Percentiles rank a stretch among this genome's conserved stretches.
These are phyloP conservation scores for Heliamphora exappendiculata DNA, from an alignment of 148 eudicot genomes.

Conservation along the genomic window DNA sequence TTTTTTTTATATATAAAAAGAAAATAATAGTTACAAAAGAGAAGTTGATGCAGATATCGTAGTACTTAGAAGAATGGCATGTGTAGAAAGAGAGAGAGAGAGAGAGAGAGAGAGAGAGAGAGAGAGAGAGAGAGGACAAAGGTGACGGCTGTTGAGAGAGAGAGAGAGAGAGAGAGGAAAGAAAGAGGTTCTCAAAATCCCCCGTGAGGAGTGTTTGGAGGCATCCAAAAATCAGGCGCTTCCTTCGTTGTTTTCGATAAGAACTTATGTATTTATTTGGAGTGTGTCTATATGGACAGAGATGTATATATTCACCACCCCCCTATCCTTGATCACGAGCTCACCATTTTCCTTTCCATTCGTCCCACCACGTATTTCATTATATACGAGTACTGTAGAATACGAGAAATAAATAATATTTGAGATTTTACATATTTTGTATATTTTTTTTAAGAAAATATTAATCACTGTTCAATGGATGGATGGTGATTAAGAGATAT, in stretches of 20 bases:
- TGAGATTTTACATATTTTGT: too few relatives aligned
- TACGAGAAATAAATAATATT: too few relatives aligned
- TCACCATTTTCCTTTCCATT: conserved; percentile 28
- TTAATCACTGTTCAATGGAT: too few relatives aligned
- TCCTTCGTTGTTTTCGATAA: conserved; percentile 49
- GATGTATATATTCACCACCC: conserved; percentile 18
- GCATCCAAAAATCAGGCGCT: conserved; percentile 39
- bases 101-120: conserved; percentile 14
- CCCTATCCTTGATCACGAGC: conserved; percentile 60
- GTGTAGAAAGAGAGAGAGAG: conserved; percentile 51
- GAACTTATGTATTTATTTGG: conserved; percentile 12
- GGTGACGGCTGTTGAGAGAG: too few relatives aligned
- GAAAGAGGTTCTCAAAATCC: conserved; percentile 20
- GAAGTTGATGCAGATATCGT: too few relatives aligned
- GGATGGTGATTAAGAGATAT: too few relatives aligned
- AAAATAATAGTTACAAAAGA: too few relatives aligned
- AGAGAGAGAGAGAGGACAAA: too few relatives aligned
- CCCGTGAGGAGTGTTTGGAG: conserved; percentile 92
- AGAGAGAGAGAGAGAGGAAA: background rate
- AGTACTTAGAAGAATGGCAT: conserved; percentile 52
- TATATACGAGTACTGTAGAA: background rate
- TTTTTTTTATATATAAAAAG: too few relatives aligned
- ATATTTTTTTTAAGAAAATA: too few relatives aligned
- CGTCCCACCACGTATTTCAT: background rate
- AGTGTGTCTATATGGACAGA: background rate